Evolutionary conservation across 352 stramenopile species (phyloP), one percentile per base, ranked within the genome.

Genomic region (Phytophthora podocarpi): DNA sequence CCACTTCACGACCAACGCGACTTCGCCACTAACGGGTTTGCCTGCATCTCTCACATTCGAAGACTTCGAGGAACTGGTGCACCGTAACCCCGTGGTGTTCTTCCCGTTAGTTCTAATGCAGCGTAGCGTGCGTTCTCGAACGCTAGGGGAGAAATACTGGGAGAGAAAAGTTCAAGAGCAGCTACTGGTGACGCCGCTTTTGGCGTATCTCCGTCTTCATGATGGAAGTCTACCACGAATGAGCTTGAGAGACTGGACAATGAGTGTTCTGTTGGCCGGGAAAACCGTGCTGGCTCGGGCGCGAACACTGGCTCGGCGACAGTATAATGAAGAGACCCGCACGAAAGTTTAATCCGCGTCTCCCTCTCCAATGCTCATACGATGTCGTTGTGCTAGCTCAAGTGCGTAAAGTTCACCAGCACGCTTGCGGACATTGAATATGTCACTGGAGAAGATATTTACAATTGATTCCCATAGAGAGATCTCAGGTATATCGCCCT

Each of bases 41-140:
- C 23, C 64, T 16, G 31, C 51, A 23, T 34, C 50, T 16, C 36
- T 81, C 16, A 74, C 66, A 15, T 88, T 90, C 42, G 65, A 70
- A 4, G 80, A 85, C 36, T 88, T 90, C 36, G 57, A 85, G 46
- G 59, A 71, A 20, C 67, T 90, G 13, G 76, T 78, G 9, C 64
- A 48, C 16, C 78, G 75, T 12, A 68, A 90, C 35, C 66, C 59
- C 12, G 64, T 83, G 20, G 72, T 78, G 0, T 87, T 90, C 46
- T 86, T 75, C 24, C 81, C 78, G 7, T 46, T 90, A 3, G 43
- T 87, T 2, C 69, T 71, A 52, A 59, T 87, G 40, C 78, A 90
- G 43, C 76, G 62, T 42, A 80, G 71, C 20, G 63, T 86, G 0
- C 76, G 78, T 0, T 30, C 37, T 3, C 32, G 52, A 26, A 82